Evolutionary conservation across 2,329 filamentous ascomycete species (phyloP), one percentile per base, ranked within the genome.

Genomic region (Magnaporthiopsis rhizophila): DNA sequence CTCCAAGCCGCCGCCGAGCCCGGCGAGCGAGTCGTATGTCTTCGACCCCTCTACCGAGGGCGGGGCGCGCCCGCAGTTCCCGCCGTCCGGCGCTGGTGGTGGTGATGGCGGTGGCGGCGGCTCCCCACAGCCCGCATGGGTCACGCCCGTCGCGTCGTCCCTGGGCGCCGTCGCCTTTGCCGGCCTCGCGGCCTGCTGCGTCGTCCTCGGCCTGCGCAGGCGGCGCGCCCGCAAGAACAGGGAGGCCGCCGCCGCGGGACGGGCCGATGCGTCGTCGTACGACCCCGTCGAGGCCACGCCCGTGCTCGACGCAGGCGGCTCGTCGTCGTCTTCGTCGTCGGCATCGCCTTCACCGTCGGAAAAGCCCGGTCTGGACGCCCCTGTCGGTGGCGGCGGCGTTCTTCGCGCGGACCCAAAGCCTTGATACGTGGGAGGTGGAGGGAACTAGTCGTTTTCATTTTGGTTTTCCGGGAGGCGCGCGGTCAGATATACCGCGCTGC

Each of bases 1-100:
- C 0, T 76, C 78, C n/a, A 67, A 80, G 63, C 87, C 86, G 15
- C 87, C 87, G 21, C 3, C 62, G 3, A 89, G 84, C 69, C 85
- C 85, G 26, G 85, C 81, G 1, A 77, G 71, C 30, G 69, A 67
- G 59, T 61, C 8, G 26, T 34, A 63, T 21, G 53, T 28, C 18
- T 45, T 28, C 24, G 53, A 63, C n/a, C 26, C 61, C 3, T 32
- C 5, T 53, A 63, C 56, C 45, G 61, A 38, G 36, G 32, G n/a
- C 50, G 50, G 30, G 34, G 5, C 59, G 8, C n/a, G 30, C 59
- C 34, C 34, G 34, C 21, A 61, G 45, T 30, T 4, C 8, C 26
- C 12, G 30, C 30, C 30, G 30, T 3, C 30, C 30, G 30, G 30
- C 30, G 26, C 26, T 26, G 30, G 30, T 30, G 30, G 30, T 30